phyloP scores from a whole-genome alignment of 495 filamentous ascomycete species.

The Aspergillus funiculosus region DNA sequence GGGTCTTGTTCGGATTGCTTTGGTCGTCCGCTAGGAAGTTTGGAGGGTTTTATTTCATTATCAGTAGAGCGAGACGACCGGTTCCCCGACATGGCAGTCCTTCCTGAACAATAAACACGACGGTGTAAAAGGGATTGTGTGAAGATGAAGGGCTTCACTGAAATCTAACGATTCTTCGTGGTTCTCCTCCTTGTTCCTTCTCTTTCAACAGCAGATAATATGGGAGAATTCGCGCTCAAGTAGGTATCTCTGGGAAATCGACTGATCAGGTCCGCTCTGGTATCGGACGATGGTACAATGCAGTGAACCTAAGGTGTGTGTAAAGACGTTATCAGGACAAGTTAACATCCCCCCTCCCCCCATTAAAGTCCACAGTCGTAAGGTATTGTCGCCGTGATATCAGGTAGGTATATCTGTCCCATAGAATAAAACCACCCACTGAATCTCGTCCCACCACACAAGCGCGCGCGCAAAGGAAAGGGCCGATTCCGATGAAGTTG shows the following conservation, averaged over 20 bases:
- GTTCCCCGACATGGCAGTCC: constrained; percentile 46
- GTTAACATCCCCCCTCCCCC: constrained; percentile 8
- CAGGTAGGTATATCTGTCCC: too few species aligned
- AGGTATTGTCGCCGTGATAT: background rate
- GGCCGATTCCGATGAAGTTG: background rate
- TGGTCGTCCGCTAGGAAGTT: constrained; percentile 19
- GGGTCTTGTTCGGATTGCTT: constrained; percentile 27
- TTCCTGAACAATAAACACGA: constrained; percentile 13
- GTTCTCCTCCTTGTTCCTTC: background rate
- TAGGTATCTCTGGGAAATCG: background rate
- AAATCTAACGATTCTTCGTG: background rate
- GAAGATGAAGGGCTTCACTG: constrained; percentile 1
- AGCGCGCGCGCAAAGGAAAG: constrained; percentile 6
- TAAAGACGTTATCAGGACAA: background rate
- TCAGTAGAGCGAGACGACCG: constrained; percentile 29
- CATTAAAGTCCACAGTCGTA: background rate
- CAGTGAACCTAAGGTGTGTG: background rate
- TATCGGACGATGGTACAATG: background rate
- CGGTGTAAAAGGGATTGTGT: background rate
- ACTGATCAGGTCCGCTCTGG: background rate
- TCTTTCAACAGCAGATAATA: background rate
- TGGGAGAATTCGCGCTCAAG: background rate
- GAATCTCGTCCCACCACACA: constrained; percentile 8
- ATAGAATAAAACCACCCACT: background rate
- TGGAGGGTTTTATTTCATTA: constrained; percentile 24